Base-by-base conservation (phyloP, 106 monocot species). In the Apostasia ramifera region DNA sequence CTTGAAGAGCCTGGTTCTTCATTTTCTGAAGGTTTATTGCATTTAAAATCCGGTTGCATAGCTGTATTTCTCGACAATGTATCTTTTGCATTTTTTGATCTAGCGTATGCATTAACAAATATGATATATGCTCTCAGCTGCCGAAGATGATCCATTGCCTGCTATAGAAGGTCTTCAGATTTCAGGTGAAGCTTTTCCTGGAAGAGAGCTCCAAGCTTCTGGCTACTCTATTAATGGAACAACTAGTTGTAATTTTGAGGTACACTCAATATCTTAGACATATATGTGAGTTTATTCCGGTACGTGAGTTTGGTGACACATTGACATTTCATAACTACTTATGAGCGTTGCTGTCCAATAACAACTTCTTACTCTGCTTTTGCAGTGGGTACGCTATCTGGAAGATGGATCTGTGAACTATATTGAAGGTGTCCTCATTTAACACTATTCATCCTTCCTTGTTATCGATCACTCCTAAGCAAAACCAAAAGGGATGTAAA, bases 201-300 rank as follows among this genome's bases (percentile, higher is more conserved):
- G 98, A 74, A 81, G 83, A 72, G 87, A 88, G 73, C 82, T 99
- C 63, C 83, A 79, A 81, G 93, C 93, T 63, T 74, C 83, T 70
- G 98, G 98, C 14, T 99, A 74, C 51, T 85, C 90, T 51, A 99
- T 84, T 11, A 85, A 93, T 85, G 98, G 98, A 61, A 99, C 98
- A 40, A 93, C 93, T 15, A 90, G 77, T 75, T 99, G 98, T 79
- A 87, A 99, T 73, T 99, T 99, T 88, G 87, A 90, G 87, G 97
- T 98, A 75, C 8, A 55, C 57, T 26, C 71, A 13, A 49, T 66
- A 47, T 5, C 2, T 50, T 8, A 38, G 26, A 49, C 15, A 13
- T 49, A 1, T n/a, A n/a, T 44, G n/a, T 62, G 5, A 8, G 4
- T 50, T 50, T 43, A 8, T 53, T 3, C 4, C 8, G 52, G 57